phyloP scores from a whole-genome alignment of 2,329 filamentous ascomycete species.

The Graphiopsis chlorocephala region DNA sequence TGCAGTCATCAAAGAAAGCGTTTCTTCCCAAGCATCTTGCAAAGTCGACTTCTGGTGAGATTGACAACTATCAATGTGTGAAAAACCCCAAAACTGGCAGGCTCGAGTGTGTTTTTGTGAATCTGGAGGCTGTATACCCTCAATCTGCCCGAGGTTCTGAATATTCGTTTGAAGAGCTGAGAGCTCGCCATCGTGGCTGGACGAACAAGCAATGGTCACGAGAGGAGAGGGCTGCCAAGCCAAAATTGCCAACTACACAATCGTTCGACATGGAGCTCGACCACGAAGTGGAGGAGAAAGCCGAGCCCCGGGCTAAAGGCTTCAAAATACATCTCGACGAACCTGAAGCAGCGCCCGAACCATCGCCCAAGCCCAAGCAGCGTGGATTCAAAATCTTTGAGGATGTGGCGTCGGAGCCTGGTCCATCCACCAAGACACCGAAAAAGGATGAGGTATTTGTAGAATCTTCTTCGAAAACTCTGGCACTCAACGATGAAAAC shows the following conservation, averaged over 20 bases:
- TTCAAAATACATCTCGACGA: slow-evolving; percentile 24
- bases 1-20: slow-evolving; percentile 44
- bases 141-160: slow-evolving; percentile 67
- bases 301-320: slow-evolving; percentile 16
- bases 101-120: slow-evolving; percentile 81
- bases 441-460: slow-evolving; percentile 25
- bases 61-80: slow-evolving; percentile 68
- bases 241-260: not conserved
- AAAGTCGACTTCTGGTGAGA: slow-evolving; percentile 22
- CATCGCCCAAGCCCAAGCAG: slow-evolving; percentile 24
- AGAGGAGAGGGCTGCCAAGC: slow-evolving; percentile 18
- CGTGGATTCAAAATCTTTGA: slow-evolving; percentile 37
- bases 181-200: slow-evolving; percentile 73
- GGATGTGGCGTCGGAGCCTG: slow-evolving; percentile 24
- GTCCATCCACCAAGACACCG: slow-evolving; percentile 7
- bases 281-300: not conserved
- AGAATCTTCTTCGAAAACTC: slow-evolving; percentile 29
- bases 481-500: slow-evolving; percentile 42
- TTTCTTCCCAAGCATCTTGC: slow-evolving; percentile 30
- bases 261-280: slow-evolving; percentile 3
- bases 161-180: slow-evolving; percentile 86
- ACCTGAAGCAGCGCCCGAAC: not conserved
- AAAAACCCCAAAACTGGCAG: slow-evolving; percentile 79
- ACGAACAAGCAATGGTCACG: slow-evolving; percentile 53
- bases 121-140: slow-evolving; percentile 82